Percentiles rank a stretch among this genome's conserved stretches.
phyloP scores from a whole-genome alignment of 2,329 filamentous ascomycete species.

The Arthrobotrys sphaeroides region DNA sequence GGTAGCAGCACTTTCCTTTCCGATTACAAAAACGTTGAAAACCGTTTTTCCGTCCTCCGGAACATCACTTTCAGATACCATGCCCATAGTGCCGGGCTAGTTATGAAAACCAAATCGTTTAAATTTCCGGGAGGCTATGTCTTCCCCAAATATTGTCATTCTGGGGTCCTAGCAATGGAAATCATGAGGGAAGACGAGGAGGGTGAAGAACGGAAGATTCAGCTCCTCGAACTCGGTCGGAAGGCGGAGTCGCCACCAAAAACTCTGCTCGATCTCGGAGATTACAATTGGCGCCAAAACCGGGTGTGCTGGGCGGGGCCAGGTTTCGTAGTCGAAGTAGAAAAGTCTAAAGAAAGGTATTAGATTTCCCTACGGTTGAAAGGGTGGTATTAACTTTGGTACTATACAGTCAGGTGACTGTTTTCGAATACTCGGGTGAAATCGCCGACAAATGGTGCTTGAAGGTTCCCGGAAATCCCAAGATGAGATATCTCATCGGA shows the following conservation, averaged over 20 bases:
- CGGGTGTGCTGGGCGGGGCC: background rate
- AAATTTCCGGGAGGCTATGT: background rate
- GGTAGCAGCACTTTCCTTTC: background rate
- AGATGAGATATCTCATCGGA: background rate
- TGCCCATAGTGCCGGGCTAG: background rate
- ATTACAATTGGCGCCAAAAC: too few relatives aligned
- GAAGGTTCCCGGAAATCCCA: background rate
- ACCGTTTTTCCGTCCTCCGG: conserved; percentile 10
- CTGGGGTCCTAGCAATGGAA: background rate
- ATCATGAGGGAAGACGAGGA: background rate
- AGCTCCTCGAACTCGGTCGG: background rate
- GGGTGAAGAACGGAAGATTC: background rate
- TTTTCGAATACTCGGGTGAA: background rate
- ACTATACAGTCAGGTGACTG: background rate
- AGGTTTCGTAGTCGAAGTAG: background rate
- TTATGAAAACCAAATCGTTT: conserved; percentile 11
- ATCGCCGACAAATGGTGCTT: background rate
- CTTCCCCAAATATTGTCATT: background rate
- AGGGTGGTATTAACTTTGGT: background rate
- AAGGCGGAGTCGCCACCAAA: background rate
- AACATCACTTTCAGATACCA: conserved; percentile 9
- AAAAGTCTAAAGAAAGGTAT: background rate
- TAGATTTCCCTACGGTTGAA: background rate
- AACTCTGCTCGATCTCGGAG: background rate
- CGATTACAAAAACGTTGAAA: background rate